Conservation (phyloP, 192 early-diverging fungal species). For the Jimgerdemannia flammicorona region DNA sequence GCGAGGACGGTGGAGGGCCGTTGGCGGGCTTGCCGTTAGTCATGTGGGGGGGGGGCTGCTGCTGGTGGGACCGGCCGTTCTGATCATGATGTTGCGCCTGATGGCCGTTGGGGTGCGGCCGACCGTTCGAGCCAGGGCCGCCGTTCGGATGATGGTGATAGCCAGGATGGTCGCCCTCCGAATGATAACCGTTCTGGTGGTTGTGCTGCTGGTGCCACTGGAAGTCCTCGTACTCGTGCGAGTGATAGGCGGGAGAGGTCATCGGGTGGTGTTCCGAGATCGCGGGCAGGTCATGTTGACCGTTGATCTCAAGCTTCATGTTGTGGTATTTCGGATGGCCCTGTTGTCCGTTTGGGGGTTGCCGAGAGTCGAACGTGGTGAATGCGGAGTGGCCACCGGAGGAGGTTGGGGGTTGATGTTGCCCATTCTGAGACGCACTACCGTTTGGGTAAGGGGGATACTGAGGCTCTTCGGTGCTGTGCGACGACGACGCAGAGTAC, state of each 20-base stretch:
- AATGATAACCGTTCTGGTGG: conserved; percentile 7
- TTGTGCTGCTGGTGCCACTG: conserved; percentile 28
- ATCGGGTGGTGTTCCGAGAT: conserved; percentile 10
- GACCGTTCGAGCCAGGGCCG: neutral
- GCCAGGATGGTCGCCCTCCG: conserved; percentile 15
- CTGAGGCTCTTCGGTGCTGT: neutral
- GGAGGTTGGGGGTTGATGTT: conserved; percentile 4
- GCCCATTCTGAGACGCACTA: neutral
- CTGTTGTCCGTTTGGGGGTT: neutral
- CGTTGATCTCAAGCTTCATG: conserved; percentile 18
- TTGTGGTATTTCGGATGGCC: neutral
- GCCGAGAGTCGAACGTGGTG: conserved; percentile 21
- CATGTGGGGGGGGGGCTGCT: conserved; percentile 7
- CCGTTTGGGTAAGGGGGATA: neutral
- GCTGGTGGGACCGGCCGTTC: conserved; percentile 6
- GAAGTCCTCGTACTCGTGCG: conserved; percentile 13
- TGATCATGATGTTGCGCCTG: conserved; percentile 29
- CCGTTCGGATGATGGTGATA: conserved; percentile 12
- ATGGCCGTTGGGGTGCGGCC: conserved; percentile 12
- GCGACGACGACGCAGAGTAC: neutral
- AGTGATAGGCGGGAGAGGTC: conserved; percentile 11
- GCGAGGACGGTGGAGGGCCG: conserved; percentile 18
- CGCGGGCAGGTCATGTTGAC: conserved; percentile 7
- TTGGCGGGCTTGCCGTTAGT: conserved; percentile 25
- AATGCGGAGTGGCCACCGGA: conserved; percentile 17